Evolutionary conservation across 1,284 basidiomycete species (phyloP).

Genomic region (Lignosus rhinocerotis): DNA sequence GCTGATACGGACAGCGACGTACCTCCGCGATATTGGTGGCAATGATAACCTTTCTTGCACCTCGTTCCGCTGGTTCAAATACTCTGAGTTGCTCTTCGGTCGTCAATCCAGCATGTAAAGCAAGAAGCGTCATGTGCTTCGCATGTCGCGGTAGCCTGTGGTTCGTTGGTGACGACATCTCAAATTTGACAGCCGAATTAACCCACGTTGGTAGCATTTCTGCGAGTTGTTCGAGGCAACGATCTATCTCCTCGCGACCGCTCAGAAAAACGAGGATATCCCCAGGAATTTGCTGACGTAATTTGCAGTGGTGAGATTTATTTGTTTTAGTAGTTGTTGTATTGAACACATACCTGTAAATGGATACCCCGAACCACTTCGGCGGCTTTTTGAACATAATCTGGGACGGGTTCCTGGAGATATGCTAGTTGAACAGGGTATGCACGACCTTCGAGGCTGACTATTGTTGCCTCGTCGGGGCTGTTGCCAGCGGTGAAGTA

Average conservation of each 20-base stretch:
- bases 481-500: constrained; percentile 73
- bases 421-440: constrained; percentile 88
- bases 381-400: constrained; percentile 85
- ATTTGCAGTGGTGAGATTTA: constrained; percentile 2
- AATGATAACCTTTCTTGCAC: constrained; percentile 87
- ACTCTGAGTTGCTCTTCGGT: constrained; percentile 85
- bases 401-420: constrained; percentile 68
- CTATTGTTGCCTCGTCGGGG: constrained; percentile 66
- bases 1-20: constrained; percentile 10
- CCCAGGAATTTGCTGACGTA: constrained; percentile 65
- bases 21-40: constrained; percentile 97
- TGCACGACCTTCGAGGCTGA: constrained; percentile 92
- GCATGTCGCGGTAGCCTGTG: constrained; percentile 66
- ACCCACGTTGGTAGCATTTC: constrained; percentile 78
- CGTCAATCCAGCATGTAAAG: constrained; percentile 87
- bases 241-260: constrained; percentile 95
- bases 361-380: constrained; percentile 89
- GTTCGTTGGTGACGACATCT: background rate
- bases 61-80: constrained; percentile 75
- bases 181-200: background rate
- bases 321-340: background rate
- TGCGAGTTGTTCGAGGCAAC: constrained; percentile 76
- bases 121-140: constrained; percentile 64
- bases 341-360: constrained; percentile 54
- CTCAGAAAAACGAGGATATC: constrained; percentile 95